Conservation (phyloP, 1,284 basidiomycete genomes). For the Peniophora sp. region DNA sequence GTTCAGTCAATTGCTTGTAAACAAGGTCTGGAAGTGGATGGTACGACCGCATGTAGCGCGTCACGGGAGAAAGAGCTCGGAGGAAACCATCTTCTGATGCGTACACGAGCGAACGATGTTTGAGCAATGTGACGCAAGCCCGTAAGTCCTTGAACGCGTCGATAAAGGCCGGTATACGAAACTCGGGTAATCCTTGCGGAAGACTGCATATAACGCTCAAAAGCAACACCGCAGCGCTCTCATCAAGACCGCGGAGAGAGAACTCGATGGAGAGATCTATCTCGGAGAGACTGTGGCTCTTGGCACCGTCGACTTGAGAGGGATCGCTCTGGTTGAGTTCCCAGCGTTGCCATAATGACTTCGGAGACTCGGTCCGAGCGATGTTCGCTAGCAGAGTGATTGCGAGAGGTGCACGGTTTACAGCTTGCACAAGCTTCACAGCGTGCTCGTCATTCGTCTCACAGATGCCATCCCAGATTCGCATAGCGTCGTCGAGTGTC, state of each 20-base stretch:
- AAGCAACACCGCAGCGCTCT: constrained; percentile 1
- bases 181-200: constrained; percentile 5
- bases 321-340: constrained; percentile 2
- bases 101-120: constrained; percentile 2
- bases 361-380: constrained; percentile 3
- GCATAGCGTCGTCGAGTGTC: background rate
- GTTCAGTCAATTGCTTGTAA: background rate
- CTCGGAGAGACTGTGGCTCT: constrained; percentile 1
- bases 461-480: constrained; percentile 3
- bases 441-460: constrained; percentile 1
- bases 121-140: background rate
- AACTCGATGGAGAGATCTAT: constrained; percentile 8
- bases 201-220: constrained; percentile 7
- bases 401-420: constrained; percentile 8
- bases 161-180: constrained; percentile 1
- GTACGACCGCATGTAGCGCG: background rate
- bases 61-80: constrained; percentile 1
- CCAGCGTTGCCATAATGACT: constrained; percentile 4
- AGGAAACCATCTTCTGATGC: background rate
- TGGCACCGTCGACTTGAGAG: background rate
- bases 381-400: constrained; percentile 9
- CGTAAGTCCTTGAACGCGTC: background rate
- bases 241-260: constrained; percentile 4
- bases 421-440: constrained; percentile 1
- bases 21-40: background rate